Evolutionary conservation across 2,329 filamentous ascomycete genomes (phyloP).

Genomic region (Ophiostoma sp.): DNA sequence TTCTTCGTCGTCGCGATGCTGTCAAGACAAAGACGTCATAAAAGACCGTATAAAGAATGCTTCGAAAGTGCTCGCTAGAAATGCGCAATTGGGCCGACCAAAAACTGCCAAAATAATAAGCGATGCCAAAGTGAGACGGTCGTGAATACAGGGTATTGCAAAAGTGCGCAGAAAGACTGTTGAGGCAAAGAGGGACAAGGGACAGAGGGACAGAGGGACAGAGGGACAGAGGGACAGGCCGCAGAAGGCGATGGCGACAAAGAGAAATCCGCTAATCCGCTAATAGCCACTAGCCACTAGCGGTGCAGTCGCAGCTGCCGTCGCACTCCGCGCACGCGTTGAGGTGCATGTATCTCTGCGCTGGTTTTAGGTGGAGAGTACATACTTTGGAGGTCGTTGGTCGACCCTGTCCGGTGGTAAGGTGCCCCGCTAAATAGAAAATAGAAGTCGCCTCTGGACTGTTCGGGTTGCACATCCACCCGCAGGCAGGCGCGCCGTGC

Average conservation of each 20-base stretch:
- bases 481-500: not conserved
- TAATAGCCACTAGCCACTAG: not conserved
- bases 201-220: not conserved
- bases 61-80: not conserved
- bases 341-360: not conserved
- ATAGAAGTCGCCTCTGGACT: not conserved
- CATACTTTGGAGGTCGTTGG: not conserved
- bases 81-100: not conserved
- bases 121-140: not conserved
- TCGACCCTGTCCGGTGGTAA: not conserved
- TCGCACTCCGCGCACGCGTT: conserved; percentile 7
- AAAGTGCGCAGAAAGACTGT: not conserved
- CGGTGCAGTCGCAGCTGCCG: conserved; percentile 3
- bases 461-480: conserved; percentile 24
- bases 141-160: not conserved
- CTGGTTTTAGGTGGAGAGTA: not conserved
- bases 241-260: conserved; percentile 8
- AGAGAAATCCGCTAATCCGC: conserved; percentile 1
- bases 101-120: not conserved
- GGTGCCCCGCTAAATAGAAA: conserved; percentile 1
- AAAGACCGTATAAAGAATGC: not conserved
- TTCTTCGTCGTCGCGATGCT: not conserved
- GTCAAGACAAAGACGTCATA: conserved; percentile 4
- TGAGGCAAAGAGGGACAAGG: not conserved
- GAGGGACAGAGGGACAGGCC: not conserved